phyloP scores from a whole-genome alignment of 805 yeast genomes.

The Lachancea sp. region DNA sequence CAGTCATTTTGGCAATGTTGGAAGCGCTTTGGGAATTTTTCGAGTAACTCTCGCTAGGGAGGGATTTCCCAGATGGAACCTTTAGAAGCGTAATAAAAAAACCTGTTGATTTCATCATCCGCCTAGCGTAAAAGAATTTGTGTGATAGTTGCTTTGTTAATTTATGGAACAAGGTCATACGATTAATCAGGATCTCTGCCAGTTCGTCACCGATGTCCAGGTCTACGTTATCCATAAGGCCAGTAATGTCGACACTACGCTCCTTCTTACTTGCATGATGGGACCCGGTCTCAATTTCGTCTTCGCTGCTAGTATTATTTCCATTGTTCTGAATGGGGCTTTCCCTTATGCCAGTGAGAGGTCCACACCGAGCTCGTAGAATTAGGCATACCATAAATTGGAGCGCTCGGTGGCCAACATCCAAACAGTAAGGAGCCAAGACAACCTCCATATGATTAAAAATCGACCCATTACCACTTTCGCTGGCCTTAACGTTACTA shows the following conservation, averaged over 20 bases:
- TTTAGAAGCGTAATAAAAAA: conserved; percentile 37
- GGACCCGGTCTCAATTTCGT: conserved; percentile 19
- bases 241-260: conserved; percentile 23
- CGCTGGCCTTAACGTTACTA: conserved; percentile 30
- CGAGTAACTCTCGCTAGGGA: conserved; percentile 3
- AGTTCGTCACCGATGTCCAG: conserved; percentile 35
- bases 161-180: conserved; percentile 39
- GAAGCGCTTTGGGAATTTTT: conserved; percentile 1
- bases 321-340: conserved; percentile 19
- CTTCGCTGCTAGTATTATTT: conserved; percentile 22
- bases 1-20: conserved; percentile 24
- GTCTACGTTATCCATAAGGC: conserved; percentile 31
- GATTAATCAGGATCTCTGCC: conserved; percentile 34
- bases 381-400: conserved; percentile 54
- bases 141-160: conserved; percentile 43
- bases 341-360: conserved; percentile 33
- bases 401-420: conserved; percentile 50
- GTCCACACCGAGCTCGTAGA: conserved; percentile 43
- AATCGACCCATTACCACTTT: conserved; percentile 33
- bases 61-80: conserved; percentile 26
- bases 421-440: conserved; percentile 43
- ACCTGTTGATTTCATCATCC: conserved; percentile 52
- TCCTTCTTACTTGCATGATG: conserved; percentile 16
- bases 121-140: conserved; percentile 62
- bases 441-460: conserved; percentile 40